A percentile compares a stretch with the other conserved stretches of the same genome.
phyloP scores from a whole-genome alignment of 2,329 filamentous ascomycete species.

The Apiospora hydei region DNA sequence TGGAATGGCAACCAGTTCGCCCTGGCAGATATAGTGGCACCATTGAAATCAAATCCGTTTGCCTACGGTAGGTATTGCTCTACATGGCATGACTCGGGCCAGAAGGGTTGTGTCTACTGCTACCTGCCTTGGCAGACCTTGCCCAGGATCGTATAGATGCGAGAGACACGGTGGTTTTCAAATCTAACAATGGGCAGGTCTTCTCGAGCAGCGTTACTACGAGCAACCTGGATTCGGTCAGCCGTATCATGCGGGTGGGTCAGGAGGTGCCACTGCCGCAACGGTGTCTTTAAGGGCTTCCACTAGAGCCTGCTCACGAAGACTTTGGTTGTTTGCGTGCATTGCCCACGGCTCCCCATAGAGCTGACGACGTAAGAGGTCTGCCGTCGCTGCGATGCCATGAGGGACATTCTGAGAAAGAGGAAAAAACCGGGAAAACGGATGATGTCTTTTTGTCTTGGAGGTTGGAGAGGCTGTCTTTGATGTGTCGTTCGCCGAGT shows the following conservation, averaged over 20 bases:
- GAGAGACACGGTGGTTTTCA: not conserved
- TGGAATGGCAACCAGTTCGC: not conserved
- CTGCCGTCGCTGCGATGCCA: not conserved
- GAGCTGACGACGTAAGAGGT: not conserved
- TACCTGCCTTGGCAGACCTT: constrained; percentile 10
- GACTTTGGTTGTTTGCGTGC: not conserved
- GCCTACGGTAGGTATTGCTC: not conserved
- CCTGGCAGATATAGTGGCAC: not conserved
- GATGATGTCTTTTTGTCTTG: not conserved
- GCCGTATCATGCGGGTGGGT: constrained; percentile 14
- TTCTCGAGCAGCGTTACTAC: constrained; percentile 15
- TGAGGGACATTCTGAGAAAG: not conserved
- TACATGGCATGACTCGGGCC: not conserved
- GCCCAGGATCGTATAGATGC: not conserved
- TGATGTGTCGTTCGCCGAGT: not conserved
- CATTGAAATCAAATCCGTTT: constrained; percentile 14
- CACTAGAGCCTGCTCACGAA: not conserved
- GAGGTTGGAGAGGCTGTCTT: not conserved
- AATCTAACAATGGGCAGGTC: constrained; percentile 14
- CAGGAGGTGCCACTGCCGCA: constrained; percentile 9
- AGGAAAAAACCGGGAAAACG: not conserved
- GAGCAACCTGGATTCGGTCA: not conserved
- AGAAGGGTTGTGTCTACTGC: constrained; percentile 1
- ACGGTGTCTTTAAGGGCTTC: not conserved
- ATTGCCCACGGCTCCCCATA: not conserved